Conservation (phyloP, 1,284 basidiomycete species). For the Fomitopsis pinicola region DNA sequence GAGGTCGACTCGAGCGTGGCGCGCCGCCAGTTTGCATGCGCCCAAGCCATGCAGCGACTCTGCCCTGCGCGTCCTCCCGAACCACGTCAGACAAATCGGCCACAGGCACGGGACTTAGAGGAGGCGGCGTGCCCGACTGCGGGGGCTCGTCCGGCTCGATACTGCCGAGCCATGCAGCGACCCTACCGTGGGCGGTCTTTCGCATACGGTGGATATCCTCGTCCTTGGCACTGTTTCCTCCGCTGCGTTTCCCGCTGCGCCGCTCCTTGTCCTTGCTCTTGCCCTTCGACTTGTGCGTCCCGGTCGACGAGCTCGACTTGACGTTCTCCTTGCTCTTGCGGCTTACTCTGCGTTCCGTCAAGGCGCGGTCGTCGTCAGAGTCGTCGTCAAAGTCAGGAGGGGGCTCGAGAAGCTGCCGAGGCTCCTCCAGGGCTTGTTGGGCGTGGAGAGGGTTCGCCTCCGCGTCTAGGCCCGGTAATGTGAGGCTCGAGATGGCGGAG, state of each 20-base stretch:
- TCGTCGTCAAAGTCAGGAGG: background rate
- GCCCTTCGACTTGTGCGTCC: conserved; percentile 9
- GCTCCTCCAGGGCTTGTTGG: conserved; percentile 6
- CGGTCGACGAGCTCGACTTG: conserved; percentile 12
- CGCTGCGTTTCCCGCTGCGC: conserved; percentile 16
- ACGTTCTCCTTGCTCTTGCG: conserved; percentile 20
- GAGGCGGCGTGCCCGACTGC: conserved; percentile 19
- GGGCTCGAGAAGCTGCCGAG: background rate
- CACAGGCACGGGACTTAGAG: conserved; percentile 7
- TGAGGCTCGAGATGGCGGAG: conserved; percentile 71
- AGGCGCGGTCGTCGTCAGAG: conserved; percentile 5
- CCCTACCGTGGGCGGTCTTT: conserved; percentile 59
- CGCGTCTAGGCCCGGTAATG: conserved; percentile 46
- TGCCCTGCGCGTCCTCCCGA: conserved; percentile 47
- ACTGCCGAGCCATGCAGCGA: conserved; percentile 70
- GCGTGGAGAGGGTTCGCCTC: conserved; percentile 21
- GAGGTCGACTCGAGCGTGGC: background rate
- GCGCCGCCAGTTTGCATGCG: conserved; percentile 37
- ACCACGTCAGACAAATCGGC: conserved; percentile 1
- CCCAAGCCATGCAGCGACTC: conserved; percentile 68
- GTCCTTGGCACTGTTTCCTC: conserved; percentile 19
- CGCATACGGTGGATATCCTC: conserved; percentile 36
- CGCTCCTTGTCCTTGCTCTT: conserved; percentile 19
- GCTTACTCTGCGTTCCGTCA: conserved; percentile 1
- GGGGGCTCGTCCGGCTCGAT: conserved; percentile 52